These are phyloP conservation scores for Cardiospermum halicacabum DNA, from an alignment of 345 rosid genomes.

Conservation along the genomic window DNA sequence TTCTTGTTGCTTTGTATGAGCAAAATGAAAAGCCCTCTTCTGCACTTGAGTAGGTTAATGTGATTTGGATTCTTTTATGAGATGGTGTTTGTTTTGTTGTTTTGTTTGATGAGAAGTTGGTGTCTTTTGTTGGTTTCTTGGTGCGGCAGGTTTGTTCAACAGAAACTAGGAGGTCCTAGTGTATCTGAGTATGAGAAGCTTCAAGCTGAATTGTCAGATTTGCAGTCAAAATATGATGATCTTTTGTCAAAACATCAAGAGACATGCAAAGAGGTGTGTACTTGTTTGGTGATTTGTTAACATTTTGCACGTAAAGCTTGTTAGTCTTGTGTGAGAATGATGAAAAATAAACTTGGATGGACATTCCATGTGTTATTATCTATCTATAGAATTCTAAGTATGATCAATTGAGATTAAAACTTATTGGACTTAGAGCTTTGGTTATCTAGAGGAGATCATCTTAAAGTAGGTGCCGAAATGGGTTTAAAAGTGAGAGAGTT, in stretches of 20 bases:
- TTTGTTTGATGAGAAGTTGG: too few relatives aligned
- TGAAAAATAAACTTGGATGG: too few relatives aligned
- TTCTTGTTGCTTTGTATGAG: constrained; percentile 80
- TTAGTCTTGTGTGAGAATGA: neutral
- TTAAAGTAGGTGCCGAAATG: neutral
- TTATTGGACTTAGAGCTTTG: neutral
- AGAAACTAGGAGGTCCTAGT: constrained; percentile 78
- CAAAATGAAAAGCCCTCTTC: constrained; percentile 91
- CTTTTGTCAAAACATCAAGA: constrained; percentile 66
- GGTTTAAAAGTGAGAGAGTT: neutral
- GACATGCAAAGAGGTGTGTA: constrained; percentile 58
- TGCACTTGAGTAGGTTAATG: constrained; percentile 72
- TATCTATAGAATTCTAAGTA: neutral
- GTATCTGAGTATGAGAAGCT: constrained; percentile 73
- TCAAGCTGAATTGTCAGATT: constrained; percentile 70
- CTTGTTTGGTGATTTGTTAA: neutral
- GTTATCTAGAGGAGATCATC: neutral
- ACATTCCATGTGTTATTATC: neutral
- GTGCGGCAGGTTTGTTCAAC: constrained; percentile 64
- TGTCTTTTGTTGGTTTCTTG: too few relatives aligned
- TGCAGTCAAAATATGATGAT: constrained; percentile 63
- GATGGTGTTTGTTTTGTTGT: neutral
- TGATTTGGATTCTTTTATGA: neutral
- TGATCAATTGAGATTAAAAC: neutral
- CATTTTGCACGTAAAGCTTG: neutral